Evolutionary conservation across 148 eudicot genomes (phyloP), one percentile per base, ranked within the genome.

Genomic region (Fagopyrum homotropicum): DNA sequence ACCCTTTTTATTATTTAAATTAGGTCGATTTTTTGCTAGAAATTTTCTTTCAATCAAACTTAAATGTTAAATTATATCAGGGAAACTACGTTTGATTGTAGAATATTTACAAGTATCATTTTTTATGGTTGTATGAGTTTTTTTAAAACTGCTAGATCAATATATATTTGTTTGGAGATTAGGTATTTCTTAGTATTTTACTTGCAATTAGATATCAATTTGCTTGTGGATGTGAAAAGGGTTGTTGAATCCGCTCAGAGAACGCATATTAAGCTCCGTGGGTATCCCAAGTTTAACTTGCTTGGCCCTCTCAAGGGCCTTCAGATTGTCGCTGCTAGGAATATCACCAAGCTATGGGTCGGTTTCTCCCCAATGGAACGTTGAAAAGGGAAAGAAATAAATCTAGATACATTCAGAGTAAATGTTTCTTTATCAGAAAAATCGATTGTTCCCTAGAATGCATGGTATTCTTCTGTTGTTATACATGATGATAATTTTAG

Each of bases 141-240:
- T 11, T 29, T 16, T 56, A 1, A 56, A 7, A 17, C 1, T 61
- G 10, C 9, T 30, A 6, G 22, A 9, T 22, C 26, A 22, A 22
- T 22, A 22, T 22, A 22, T 22, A 22, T 22, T 22, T 22, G 26
- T 22, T 22, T 22, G 26, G 26, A 22, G 26, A 22, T 22, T 22
- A 22, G 15, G 73, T 76, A 22, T 61, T 73, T 60, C 56, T 73
- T 9, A 45, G 73, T 45, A 14, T 40, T 11, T 64, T 64, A 12
- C 70, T 64, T 63, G 5, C 45, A 64, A 63, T 74, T 73, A 95
- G 99, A 95, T 80, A 92, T 85, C 80, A 80, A 88, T 76, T 78
- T 92, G 94, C 89, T 95, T 69, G 98, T 92, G 85, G 98, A 92
- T 78, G 88, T 89, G 77, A 95, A 90, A 77, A 87, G 98, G 84